Base-by-base conservation (phyloP, 1,139 yeast genomes). In the Geotrichum cucujoidarum region DNA sequence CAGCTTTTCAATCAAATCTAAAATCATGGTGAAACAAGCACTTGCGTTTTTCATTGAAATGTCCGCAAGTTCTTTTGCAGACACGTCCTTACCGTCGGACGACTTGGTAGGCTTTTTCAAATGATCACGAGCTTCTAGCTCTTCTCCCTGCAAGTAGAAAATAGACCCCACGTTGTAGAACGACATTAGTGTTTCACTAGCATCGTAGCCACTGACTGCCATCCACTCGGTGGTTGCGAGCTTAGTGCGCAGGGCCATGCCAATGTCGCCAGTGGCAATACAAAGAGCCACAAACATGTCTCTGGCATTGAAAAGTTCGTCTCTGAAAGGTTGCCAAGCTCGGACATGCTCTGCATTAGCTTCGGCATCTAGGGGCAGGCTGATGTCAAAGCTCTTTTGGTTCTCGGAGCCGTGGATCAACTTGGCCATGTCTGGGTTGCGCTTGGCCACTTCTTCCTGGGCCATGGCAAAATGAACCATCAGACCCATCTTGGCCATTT, bases 281-380 rank as follows among this genome's bases (percentile, higher is more conserved):
- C 86, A 81, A 33, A 81, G 72, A 1, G 89, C 87, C 7, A 83
- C 77, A 53, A 80, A 74, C 51, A 85, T 61, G 57, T 85, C 92
- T 68, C 88, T 72, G 1, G 86, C 83, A 51, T 80, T 80, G 65
- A 86, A 82, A 54, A 81, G 75, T 61, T 86, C 95, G 54, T 83
- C 88, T 30, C 81, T 70, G 58, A 83, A 85, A 2, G 90, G 89
- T 54, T 75, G 78, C 85, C 86, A 67, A n/a, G 66, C 61, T 14
- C 54, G 55, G 11, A 50, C 29, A 17, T 53, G 24, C n/a, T 39
- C 45, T 14, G 46, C 33, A 20, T 45, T 47, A 2, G 56, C 44
- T 8, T 48, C 55, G n/a, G 43, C 52, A 14, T 56, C 57, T 5
- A 54, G 35, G 2, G 54, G 50, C 11, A 56, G 37, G 4, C 52